A percentile compares a stretch with the other conserved stretches of the same genome.
phyloP scores from a whole-genome alignment of 371 early-diverging fungal species.

The Mortierella sp. region DNA sequence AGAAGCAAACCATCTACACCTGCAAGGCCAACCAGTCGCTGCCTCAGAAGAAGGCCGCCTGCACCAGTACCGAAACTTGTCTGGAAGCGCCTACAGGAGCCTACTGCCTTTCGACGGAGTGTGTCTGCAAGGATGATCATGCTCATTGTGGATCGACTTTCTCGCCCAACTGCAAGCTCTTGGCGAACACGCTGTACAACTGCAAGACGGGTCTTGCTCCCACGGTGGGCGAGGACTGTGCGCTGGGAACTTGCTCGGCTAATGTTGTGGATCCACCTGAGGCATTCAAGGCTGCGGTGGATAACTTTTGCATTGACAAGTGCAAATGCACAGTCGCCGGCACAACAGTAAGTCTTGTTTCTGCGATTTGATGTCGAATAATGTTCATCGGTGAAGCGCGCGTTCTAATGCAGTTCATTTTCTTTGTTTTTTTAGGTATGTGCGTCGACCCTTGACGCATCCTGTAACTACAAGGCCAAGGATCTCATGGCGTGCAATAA shows the following conservation, averaged over 20 bases:
- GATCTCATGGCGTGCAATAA: too few relatives aligned
- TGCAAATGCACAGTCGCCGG: background rate
- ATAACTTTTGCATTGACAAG: background rate
- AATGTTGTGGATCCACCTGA: background rate
- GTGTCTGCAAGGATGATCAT: constrained; percentile 7
- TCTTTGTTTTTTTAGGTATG: too few relatives aligned
- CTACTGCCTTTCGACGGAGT: background rate
- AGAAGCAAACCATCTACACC: background rate
- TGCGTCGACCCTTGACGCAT: too few relatives aligned
- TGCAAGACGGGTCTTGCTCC: constrained; percentile 5
- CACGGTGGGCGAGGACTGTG: background rate
- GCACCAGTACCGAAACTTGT: background rate
- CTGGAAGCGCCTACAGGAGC: background rate
- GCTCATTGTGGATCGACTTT: constrained; percentile 10
- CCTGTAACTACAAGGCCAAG: too few relatives aligned
- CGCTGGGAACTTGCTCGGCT: background rate
- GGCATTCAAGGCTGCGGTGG: background rate
- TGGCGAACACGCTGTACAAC: constrained; percentile 1
- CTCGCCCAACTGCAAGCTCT: background rate
- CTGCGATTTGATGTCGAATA: too few relatives aligned
- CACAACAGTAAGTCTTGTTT: background rate
- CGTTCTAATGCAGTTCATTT: too few relatives aligned
- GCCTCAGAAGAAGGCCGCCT: background rate
- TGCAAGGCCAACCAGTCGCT: background rate
- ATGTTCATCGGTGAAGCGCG: too few relatives aligned